Evolutionary conservation across 495 filamentous ascomycete species (phyloP).

Genomic region (Pseudotulostoma volvatum): DNA sequence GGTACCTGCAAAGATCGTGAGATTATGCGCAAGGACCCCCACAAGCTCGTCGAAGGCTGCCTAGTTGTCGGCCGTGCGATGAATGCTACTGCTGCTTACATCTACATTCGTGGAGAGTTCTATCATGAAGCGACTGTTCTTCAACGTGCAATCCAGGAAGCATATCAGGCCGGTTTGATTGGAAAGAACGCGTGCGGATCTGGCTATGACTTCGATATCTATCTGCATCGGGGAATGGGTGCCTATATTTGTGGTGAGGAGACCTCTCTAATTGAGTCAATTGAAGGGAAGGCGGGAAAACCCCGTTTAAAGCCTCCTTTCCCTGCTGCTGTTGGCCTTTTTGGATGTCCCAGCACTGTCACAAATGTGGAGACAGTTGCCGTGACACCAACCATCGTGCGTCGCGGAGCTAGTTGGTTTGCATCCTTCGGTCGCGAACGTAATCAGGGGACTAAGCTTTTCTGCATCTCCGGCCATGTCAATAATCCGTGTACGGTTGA

Average conservation of each 20-base stretch:
- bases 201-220: constrained; percentile 97
- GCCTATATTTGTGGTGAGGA: constrained; percentile 98
- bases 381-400: constrained; percentile 89
- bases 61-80: constrained; percentile 90
- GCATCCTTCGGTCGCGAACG: constrained; percentile 81
- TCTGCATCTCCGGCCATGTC: constrained; percentile 96
- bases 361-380: constrained; percentile 96
- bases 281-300: constrained; percentile 97
- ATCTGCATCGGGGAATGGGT: constrained; percentile 88
- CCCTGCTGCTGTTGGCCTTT: constrained; percentile 90
- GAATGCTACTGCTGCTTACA: constrained; percentile 97
- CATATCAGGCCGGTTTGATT: constrained; percentile 81
- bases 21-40: constrained; percentile 99
- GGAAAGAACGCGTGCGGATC: constrained; percentile 95
- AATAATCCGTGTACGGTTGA: constrained; percentile 97
- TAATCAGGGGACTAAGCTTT: constrained; percentile 93
- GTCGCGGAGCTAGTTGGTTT: constrained; percentile 86
- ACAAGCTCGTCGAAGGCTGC: constrained; percentile 96
- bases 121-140: constrained; percentile 91
- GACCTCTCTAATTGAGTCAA: constrained; percentile 90
- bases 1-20: constrained; percentile 99
- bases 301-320: constrained; percentile 96
- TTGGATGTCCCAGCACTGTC: constrained; percentile 94
- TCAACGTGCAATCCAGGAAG: constrained; percentile 91
- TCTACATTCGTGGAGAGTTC: constrained; percentile 98